phyloP scores from a whole-genome alignment of 495 filamentous ascomycete genomes.

The Lophiostoma macrostomum region DNA sequence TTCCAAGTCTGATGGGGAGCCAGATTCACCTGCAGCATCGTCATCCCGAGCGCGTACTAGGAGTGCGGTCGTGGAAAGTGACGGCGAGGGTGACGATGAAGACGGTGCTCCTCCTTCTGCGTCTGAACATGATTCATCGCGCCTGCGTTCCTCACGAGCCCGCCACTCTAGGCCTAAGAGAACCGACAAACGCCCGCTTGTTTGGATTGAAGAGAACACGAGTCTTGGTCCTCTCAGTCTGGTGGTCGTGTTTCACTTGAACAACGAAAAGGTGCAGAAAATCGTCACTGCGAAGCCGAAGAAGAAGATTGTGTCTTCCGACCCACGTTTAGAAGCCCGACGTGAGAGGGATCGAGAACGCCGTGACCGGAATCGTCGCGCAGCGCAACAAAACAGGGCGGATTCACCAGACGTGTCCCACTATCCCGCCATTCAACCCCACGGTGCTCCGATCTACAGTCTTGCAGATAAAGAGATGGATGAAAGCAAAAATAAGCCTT shows the following conservation, averaged over 20 bases:
- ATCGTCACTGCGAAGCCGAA: conserved; percentile 54
- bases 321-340: conserved; percentile 38
- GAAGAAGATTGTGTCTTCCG: conserved; percentile 44
- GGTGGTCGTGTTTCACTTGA: conserved; percentile 58
- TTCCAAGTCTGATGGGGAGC: conserved; percentile 9
- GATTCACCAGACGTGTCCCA: conserved; percentile 34
- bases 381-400: conserved; percentile 30
- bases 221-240: conserved; percentile 50
- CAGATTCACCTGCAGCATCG: conserved; percentile 20
- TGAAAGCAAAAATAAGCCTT: conserved; percentile 87
- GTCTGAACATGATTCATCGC: conserved; percentile 23
- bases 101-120: conserved; percentile 28
- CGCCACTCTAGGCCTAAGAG: conserved; percentile 29
- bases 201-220: conserved; percentile 36
- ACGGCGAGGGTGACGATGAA: conserved; percentile 25
- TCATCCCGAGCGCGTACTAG: conserved; percentile 18
- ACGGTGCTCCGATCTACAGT: conserved; percentile 69
- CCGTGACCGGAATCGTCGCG: conserved; percentile 41
- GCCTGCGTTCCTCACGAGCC: conserved; percentile 38
- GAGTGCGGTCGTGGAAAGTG: conserved; percentile 18
- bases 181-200: conserved; percentile 35
- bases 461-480: conserved; percentile 85
- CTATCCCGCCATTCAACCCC: conserved; percentile 57
- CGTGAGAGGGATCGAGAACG: conserved; percentile 21
- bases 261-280: conserved; percentile 55